Percentiles rank a stretch among this genome's conserved stretches.
phyloP scores from a whole-genome alignment of 768 basidiomycete species.

The Auriscalpium vulgare region DNA sequence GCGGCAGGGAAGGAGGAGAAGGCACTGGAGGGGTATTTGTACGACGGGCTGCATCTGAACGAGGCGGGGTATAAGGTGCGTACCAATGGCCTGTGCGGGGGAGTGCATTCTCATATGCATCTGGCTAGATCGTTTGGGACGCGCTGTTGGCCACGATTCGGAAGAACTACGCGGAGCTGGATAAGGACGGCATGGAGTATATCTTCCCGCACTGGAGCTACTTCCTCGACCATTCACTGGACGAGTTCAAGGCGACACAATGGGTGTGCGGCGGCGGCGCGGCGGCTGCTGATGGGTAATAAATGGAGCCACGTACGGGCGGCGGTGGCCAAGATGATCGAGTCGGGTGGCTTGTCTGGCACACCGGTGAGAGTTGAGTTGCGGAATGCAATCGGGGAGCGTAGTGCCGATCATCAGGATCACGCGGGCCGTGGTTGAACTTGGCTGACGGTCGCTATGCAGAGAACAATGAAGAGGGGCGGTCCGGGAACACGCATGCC shows the following conservation, averaged over 20 bases:
- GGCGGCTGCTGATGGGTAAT: not conserved
- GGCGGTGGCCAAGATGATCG: too few relatives aligned
- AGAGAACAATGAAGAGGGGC: not conserved
- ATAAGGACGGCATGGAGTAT: slow-evolving; percentile 50
- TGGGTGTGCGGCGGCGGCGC: not conserved
- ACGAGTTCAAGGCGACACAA: slow-evolving; percentile 9
- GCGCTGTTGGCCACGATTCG: slow-evolving; percentile 49
- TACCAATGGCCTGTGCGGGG: not conserved
- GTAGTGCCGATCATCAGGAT: not conserved
- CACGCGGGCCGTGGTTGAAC: not conserved
- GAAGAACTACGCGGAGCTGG: slow-evolving; percentile 56
- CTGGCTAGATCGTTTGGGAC: slow-evolving; percentile 57
- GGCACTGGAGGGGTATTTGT: slow-evolving; percentile 42
- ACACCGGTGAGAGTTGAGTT: not conserved
- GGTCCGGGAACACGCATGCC: not conserved
- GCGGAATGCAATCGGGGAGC: too few relatives aligned
- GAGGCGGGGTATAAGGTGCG: slow-evolving; percentile 66
- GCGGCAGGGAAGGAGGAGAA: slow-evolving; percentile 56
- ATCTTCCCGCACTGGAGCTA: slow-evolving; percentile 53
- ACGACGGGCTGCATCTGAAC: slow-evolving; percentile 79
- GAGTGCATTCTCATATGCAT: not conserved
- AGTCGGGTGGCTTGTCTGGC: not conserved
- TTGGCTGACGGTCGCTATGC: not conserved
- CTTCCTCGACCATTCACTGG: slow-evolving; percentile 14
- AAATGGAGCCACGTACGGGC: too few relatives aligned